phyloP scores from a whole-genome alignment of 2,329 filamentous ascomycete genomes.

The Xylaria sp. region DNA sequence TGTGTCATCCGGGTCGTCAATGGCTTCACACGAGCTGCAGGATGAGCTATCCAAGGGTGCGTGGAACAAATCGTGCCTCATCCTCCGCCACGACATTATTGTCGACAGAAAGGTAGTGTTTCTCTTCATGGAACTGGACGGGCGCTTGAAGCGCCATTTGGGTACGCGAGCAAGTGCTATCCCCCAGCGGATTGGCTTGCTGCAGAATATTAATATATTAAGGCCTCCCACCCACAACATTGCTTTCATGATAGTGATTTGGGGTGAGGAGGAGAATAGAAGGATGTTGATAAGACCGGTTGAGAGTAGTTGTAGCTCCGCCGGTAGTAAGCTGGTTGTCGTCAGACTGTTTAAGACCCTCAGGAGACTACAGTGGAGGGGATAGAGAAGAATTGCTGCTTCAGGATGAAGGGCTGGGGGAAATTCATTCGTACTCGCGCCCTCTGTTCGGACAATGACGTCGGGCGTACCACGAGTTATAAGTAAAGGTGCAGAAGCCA shows the following conservation, averaged over 20 bases:
- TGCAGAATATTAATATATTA: conserved; percentile 77
- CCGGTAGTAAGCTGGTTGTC: conserved; percentile 85
- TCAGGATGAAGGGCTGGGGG: conserved; percentile 61
- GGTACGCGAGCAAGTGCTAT: conserved; percentile 88
- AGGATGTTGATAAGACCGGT: conserved; percentile 84
- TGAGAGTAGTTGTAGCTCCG: conserved; percentile 89
- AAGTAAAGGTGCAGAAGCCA: conserved; percentile 76
- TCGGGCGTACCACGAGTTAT: conserved; percentile 47
- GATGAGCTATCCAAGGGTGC: conserved; percentile 48
- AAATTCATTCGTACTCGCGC: conserved; percentile 34
- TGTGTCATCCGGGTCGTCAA: conserved; percentile 48
- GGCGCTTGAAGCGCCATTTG: conserved; percentile 84
- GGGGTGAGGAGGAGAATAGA: conserved; percentile 80
- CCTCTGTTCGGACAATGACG: conserved; percentile 44
- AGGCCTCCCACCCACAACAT: conserved; percentile 88
- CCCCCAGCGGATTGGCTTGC: conserved; percentile 81
- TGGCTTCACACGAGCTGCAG: conserved; percentile 50
- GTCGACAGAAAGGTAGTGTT: conserved; percentile 53
- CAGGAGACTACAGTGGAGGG: conserved; percentile 83
- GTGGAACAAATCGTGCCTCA: conserved; percentile 56
- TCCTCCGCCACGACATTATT: conserved; percentile 58
- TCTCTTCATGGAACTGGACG: conserved; percentile 53
- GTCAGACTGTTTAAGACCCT: conserved; percentile 81
- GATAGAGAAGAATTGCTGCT: conserved; percentile 75
- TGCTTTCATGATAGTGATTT: conserved; percentile 85